Conservation (phyloP, 257 asterid genomes). For the Penstemon davidsonii region DNA sequence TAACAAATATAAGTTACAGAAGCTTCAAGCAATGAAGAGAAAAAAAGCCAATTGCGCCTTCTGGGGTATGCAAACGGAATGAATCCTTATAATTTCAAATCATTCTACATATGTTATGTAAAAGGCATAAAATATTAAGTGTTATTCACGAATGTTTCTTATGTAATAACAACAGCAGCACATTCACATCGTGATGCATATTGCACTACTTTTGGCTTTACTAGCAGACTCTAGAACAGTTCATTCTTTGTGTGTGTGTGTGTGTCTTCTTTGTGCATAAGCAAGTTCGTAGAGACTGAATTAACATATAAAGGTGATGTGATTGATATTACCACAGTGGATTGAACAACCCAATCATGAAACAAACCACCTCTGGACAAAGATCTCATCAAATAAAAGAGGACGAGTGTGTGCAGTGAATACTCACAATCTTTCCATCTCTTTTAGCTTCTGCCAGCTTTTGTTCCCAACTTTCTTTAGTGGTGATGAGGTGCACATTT, state of each 20-base stretch:
- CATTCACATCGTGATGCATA: neutral
- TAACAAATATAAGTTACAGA: slow-evolving; percentile 5
- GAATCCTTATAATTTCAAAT: neutral
- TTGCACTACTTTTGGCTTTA: neutral
- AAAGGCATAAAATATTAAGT: neutral
- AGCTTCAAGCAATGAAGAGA: neutral
- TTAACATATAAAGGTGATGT: neutral
- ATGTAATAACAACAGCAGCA: neutral
- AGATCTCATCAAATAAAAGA: slow-evolving; percentile 9
- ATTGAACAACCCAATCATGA: slow-evolving; percentile 1
- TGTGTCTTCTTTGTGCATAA: neutral
- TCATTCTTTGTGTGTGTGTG: neutral
- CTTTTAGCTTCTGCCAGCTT: no score
- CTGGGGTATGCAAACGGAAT: neutral
- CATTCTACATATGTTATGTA: neutral
- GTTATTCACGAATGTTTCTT: neutral
- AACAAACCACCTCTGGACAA: neutral
- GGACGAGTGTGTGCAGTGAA: neutral
- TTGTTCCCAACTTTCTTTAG: no score
- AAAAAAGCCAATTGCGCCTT: neutral
- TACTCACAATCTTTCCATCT: no score
- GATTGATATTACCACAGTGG: slow-evolving; percentile 4
- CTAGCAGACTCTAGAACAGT: slow-evolving; percentile 1
- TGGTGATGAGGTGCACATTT: no score
- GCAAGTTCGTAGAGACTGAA: neutral